Evolutionary conservation across 345 rosid species (phyloP).

Genomic region (Aurinia saxatilis): DNA sequence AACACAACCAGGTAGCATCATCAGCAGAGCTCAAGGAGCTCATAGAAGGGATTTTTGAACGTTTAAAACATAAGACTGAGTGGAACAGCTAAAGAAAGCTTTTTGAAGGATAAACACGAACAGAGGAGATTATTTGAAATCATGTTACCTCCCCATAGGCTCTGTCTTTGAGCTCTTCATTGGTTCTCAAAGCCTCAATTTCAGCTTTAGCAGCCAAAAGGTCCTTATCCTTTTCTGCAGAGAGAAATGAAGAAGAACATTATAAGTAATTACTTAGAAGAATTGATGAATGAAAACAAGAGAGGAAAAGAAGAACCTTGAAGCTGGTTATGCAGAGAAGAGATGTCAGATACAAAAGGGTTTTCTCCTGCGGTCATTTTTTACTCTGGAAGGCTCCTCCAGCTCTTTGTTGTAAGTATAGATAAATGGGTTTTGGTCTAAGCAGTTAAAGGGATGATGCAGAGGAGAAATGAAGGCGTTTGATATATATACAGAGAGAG

Average conservation of each 20-base stretch:
- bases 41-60: not conserved
- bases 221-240: conserved; percentile 60
- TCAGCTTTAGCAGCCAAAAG: conserved; percentile 48
- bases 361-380: conserved; percentile 38
- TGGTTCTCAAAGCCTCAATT: conserved; percentile 56
- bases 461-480: conserved; percentile 8
- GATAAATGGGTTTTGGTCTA: conserved; percentile 3
- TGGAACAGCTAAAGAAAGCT: no score
- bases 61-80: not conserved
- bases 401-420: no score
- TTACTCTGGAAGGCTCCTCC: conserved; percentile 44
- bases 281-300: not conserved
- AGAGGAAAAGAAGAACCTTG: conserved; percentile 27
- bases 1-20: conserved; percentile 1
- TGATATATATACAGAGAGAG: conserved; percentile 4
- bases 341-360: conserved; percentile 66
- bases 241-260: not conserved
- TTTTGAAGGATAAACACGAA: not conserved
- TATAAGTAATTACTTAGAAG: not conserved
- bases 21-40: not conserved
- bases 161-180: conserved; percentile 61
- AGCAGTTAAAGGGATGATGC: conserved; percentile 11
- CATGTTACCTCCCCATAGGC: conserved; percentile 57
- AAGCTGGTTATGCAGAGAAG: conserved; percentile 59
- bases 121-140: not conserved